These are phyloP conservation scores for Aureobasidium mangrovei DNA, from an alignment of 2,329 filamentous ascomycete genomes.

Conservation along the genomic window DNA sequence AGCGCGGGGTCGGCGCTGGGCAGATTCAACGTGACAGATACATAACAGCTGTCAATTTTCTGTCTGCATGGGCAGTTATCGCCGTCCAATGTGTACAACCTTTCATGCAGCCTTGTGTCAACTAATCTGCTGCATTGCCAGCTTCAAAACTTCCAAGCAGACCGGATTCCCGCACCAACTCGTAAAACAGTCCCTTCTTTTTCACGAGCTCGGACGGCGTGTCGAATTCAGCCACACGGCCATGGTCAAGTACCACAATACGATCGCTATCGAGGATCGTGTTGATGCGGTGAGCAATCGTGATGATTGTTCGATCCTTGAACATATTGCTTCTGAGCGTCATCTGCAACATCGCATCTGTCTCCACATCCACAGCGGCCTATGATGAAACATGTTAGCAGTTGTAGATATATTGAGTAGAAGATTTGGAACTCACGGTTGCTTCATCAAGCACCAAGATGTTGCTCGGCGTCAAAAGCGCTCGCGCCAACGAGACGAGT, in stretches of 20 bases:
- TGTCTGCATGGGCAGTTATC: slow-evolving; percentile 4
- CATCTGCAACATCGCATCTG: slow-evolving; percentile 55
- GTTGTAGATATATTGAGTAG: not conserved
- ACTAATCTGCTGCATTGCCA: slow-evolving; percentile 3
- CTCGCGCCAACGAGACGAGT: slow-evolving; percentile 84
- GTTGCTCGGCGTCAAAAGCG: slow-evolving; percentile 89
- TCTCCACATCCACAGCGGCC: slow-evolving; percentile 63
- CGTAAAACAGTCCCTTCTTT: slow-evolving; percentile 72
- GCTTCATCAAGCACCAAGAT: slow-evolving; percentile 96
- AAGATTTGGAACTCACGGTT: slow-evolving; percentile 60
- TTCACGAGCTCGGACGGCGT: slow-evolving; percentile 70
- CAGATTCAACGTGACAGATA: slow-evolving; percentile 1
- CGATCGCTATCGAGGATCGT: slow-evolving; percentile 85
- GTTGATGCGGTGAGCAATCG: slow-evolving; percentile 95
- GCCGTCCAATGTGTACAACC: not conserved
- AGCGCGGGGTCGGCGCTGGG: not conserved
- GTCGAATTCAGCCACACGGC: slow-evolving; percentile 86
- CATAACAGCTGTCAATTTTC: slow-evolving; percentile 9
- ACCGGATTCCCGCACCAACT: slow-evolving; percentile 84
- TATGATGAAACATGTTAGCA: slow-evolving; percentile 22
- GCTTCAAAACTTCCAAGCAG: slow-evolving; percentile 44
- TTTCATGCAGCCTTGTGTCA: not conserved
- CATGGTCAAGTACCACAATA: slow-evolving; percentile 87
- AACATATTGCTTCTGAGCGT: slow-evolving; percentile 61
- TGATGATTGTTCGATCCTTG: slow-evolving; percentile 90